phyloP scores from a whole-genome alignment of 106 monocot genomes.

The Dendrobium huoshanense region DNA sequence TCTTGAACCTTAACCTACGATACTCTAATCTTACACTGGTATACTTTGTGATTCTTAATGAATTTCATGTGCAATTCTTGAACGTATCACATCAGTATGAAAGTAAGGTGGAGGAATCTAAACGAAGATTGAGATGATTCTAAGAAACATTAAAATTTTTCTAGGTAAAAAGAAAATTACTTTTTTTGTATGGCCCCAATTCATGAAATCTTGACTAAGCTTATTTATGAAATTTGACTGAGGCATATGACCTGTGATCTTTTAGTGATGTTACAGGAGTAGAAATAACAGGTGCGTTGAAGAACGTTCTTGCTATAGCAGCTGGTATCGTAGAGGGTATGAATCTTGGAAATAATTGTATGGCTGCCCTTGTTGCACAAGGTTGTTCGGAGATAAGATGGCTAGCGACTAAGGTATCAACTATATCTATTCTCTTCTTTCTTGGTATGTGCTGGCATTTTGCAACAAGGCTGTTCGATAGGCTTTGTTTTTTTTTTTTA shows the following conservation, averaged over 20 bases:
- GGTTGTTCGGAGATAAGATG: conserved; percentile 98
- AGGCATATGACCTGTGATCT: conserved; percentile 30
- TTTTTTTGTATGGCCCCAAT: no score
- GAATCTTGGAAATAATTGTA: conserved; percentile 97
- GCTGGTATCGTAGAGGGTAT: conserved; percentile 95
- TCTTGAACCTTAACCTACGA: no score
- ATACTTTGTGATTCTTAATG: no score
- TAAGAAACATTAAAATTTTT: no score
- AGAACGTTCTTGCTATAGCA: conserved; percentile 98
- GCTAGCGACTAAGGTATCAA: conserved; percentile 74
- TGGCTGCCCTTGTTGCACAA: conserved; percentile 96
- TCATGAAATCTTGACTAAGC: no score
- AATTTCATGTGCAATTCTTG: no score
- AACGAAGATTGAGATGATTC: no score
- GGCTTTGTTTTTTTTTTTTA: neutral
- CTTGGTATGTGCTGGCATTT: neutral
- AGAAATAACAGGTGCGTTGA: conserved; percentile 86
- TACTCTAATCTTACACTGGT: no score
- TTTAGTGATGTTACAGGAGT: conserved; percentile 96
- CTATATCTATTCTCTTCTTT: neutral
- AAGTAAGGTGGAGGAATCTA: no score
- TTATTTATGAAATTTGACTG: neutral
- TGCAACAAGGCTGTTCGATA: neutral
- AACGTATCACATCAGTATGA: no score
- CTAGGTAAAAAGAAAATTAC: no score